Base-by-base conservation (phyloP, 164 flowering plant species). In the Stephania japonica region DNA sequence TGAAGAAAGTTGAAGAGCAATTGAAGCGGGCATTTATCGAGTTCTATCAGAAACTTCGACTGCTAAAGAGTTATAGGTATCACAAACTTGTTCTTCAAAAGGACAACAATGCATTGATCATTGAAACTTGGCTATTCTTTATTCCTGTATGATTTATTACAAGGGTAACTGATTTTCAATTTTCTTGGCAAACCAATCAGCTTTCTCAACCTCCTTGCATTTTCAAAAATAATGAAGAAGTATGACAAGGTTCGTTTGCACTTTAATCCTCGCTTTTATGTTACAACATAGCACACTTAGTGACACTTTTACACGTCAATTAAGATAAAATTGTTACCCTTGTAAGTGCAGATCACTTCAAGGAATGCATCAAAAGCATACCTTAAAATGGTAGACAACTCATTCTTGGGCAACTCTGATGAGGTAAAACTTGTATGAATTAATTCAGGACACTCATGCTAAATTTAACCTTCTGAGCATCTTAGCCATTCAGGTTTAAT, bases 181-280 rank as follows among this genome's bases (percentile, higher is more conserved):
- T 16, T 44, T 47, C 53, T 9, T 47, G 53, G 53, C 13, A 47
- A 47, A 24, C 81, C 5, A 67, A 19, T 11, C 85, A 92, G 95
- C 82, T 92, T 89, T 81, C 73, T 90, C 77, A 92, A 92, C 74
- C 80, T 80, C 43, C 68, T 89, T 82, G 94, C 94, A 0, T 86
- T 90, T 76, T 89, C 94, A 41, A 92, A 92, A 84, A 90, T 90
- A 78, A 81, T 89, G 91, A 90, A 92, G 88, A 90, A 92, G 71
- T 90, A 92, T 81, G 95, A 92, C 77, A 92, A 92, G 93, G 97
- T 91, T 21, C 24, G 68, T 70, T 53, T 6, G 21, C 42, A 18
- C 26, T 42, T 49, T 21, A 68, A 53, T 47, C 13, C 9, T 50
- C 14, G 19, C 1, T 47, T 69, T 59, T n/a, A 47, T n/a, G n/a